These are phyloP conservation scores for Catunica adiposa DNA, from an alignment of 2,329 filamentous ascomycete species.

Conservation along the genomic window DNA sequence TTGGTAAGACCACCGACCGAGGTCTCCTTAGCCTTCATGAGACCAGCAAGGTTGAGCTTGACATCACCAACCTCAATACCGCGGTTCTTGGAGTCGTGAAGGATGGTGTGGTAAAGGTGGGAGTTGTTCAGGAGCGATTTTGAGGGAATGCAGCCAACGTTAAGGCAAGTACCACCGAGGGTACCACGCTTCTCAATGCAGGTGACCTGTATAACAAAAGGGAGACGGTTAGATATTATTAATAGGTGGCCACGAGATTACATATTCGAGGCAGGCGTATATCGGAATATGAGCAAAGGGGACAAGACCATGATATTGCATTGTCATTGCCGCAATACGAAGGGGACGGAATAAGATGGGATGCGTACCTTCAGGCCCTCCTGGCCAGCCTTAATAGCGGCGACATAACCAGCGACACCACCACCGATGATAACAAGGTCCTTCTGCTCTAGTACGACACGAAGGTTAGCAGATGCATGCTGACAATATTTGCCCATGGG, in stretches of 20 bases:
- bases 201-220: slow-evolving; percentile 49
- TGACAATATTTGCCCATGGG: not conserved
- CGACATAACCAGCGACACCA: slow-evolving; percentile 95
- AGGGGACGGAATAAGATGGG: not conserved
- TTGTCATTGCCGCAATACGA: not conserved
- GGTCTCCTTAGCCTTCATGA: slow-evolving; percentile 98
- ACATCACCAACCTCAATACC: slow-evolving; percentile 96
- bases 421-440: slow-evolving; percentile 96
- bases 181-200: slow-evolving; percentile 97
- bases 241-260: not conserved
- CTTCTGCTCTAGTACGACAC: slow-evolving; percentile 55
- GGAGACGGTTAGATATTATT: not conserved
- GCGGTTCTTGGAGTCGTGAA: slow-evolving; percentile 92
- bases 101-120: slow-evolving; percentile 89
- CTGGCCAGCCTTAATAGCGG: slow-evolving; percentile 96
- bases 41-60: slow-evolving; percentile 81
- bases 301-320: slow-evolving; percentile 6
- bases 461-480: slow-evolving; percentile 23
- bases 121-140: slow-evolving; percentile 99
- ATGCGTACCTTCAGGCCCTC: slow-evolving; percentile 74
- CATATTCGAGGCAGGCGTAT: not conserved
- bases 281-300: not conserved
- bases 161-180: slow-evolving; percentile 92
- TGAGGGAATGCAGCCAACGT: slow-evolving; percentile 97
- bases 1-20: slow-evolving; percentile 83